Conservation (phyloP, 1,139 yeast genomes). For the Suhomyces ambrosiae region DNA sequence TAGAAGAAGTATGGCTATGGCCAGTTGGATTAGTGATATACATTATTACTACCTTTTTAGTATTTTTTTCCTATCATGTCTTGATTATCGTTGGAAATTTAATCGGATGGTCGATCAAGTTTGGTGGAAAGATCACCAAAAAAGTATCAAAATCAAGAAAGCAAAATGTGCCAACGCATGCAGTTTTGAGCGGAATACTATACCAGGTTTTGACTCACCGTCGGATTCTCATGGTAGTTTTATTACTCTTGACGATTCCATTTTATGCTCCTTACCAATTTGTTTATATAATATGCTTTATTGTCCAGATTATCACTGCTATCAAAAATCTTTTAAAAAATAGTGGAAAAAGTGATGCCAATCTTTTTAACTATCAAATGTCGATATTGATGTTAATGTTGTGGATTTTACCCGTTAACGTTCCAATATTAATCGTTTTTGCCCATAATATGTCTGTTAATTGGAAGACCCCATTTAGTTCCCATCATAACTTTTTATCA, state of each 20-base stretch:
- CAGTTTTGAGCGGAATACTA: too few relatives aligned
- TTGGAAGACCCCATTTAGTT: constrained; percentile 76
- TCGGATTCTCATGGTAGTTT: constrained; percentile 34
- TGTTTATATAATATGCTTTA: constrained; percentile 61
- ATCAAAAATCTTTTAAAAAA: constrained; percentile 27
- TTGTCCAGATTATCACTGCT: constrained; percentile 54
- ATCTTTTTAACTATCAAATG: constrained; percentile 51
- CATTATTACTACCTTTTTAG: constrained; percentile 42
- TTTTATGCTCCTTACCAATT: constrained; percentile 78
- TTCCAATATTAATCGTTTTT: constrained; percentile 70
- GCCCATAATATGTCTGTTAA: constrained; percentile 66
- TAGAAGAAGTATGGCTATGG: constrained; percentile 59
- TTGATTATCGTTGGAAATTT: constrained; percentile 16
- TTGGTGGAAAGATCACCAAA: neutral
- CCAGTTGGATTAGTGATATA: constrained; percentile 62
- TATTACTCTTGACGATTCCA: constrained; percentile 47
- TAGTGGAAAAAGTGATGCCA: constrained; percentile 15
- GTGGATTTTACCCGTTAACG: constrained; percentile 68
- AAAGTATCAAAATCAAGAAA: neutral
- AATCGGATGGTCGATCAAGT: constrained; percentile 4
- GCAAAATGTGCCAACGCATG: too few relatives aligned
- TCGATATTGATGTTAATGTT: constrained; percentile 60
- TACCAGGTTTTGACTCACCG: constrained; percentile 20
- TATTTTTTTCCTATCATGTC: constrained; percentile 17
- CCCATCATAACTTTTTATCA: constrained; percentile 73